Conservation (phyloP, 805 yeast species). For the Metahyphopichia silvanorum region DNA sequence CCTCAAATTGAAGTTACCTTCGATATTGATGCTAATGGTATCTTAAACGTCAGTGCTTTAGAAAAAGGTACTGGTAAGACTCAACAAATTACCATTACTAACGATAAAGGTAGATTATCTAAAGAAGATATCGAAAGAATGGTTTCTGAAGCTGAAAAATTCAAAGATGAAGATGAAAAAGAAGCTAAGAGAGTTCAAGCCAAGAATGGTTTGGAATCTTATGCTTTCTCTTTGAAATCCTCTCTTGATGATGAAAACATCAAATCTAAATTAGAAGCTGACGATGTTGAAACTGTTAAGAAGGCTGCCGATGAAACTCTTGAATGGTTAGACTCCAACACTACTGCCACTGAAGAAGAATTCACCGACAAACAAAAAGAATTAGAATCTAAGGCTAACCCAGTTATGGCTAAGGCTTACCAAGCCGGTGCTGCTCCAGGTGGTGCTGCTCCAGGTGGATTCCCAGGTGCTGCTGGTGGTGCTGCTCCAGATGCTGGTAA, state of each 20-base stretch:
- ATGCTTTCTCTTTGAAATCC: slow-evolving; percentile 89
- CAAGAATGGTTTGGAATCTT: slow-evolving; percentile 94
- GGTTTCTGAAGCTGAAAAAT: slow-evolving; percentile 98
- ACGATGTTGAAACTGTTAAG: slow-evolving; percentile 64
- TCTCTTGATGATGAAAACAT: slow-evolving; percentile 50
- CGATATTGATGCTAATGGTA: slow-evolving; percentile 96
- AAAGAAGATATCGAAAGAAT: slow-evolving; percentile 97
- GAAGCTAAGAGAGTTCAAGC: slow-evolving; percentile 91
- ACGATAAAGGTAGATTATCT: slow-evolving; percentile 97
- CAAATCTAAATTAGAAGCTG: slow-evolving; percentile 48
- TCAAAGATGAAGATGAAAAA: slow-evolving; percentile 93
- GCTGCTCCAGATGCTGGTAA: slow-evolving; percentile 33
- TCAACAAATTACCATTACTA: slow-evolving; percentile 95
- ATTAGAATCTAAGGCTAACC: slow-evolving; percentile 92
- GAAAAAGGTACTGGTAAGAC: slow-evolving; percentile 99
- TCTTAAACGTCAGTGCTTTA: slow-evolving; percentile 90
- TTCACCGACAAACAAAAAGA: slow-evolving; percentile 91
- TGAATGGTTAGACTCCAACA: slow-evolving; percentile 90
- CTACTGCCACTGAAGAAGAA: slow-evolving; percentile 91
- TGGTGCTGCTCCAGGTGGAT: slow-evolving; percentile 64
- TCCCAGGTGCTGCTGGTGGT: slow-evolving; percentile 41
- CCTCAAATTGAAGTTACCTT: slow-evolving; percentile 98
- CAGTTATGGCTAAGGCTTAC: slow-evolving; percentile 96
- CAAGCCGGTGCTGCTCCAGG: slow-evolving; percentile 86
- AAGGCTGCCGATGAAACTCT: slow-evolving; percentile 84